Conservation (phyloP, 257 asterid species). For the Solanum virginianum region DNA sequence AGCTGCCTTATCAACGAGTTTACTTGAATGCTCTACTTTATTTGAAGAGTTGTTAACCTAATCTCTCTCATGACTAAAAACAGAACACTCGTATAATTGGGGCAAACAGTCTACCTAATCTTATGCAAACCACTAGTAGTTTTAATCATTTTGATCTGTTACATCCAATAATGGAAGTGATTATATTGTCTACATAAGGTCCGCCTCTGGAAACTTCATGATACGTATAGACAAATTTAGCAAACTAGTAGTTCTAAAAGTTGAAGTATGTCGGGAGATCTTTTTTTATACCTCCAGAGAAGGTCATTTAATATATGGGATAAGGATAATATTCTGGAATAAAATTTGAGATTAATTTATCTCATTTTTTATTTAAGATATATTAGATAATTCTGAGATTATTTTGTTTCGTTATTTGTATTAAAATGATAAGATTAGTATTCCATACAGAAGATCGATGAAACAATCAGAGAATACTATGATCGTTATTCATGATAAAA, state of each 20-base stretch:
- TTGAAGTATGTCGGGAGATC: neutral
- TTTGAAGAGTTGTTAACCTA: conserved; percentile 30
- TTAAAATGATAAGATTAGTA: too few relatives aligned
- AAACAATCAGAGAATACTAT: neutral
- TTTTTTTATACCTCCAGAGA: too few relatives aligned
- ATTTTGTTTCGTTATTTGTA: too few relatives aligned
- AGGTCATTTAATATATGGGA: neutral
- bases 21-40: neutral
- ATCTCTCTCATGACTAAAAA: conserved; percentile 8
- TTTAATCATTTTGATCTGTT: neutral
- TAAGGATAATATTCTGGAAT: neutral
- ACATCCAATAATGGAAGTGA: neutral
- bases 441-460: too few relatives aligned
- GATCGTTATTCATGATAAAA: neutral
- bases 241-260: neutral
- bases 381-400: neutral
- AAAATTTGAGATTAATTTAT: neutral
- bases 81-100: conserved; percentile 2
- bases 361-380: neutral
- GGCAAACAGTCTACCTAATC: neutral
- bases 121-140: neutral
- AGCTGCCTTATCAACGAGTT: neutral
- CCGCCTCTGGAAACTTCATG: neutral
- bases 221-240: neutral
- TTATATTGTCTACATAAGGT: neutral